A percentile compares a stretch with the other conserved stretches of the same genome.
phyloP scores from a whole-genome alignment of 176 grass and related monocot species.

The Dendrocalamus sinicus region DNA sequence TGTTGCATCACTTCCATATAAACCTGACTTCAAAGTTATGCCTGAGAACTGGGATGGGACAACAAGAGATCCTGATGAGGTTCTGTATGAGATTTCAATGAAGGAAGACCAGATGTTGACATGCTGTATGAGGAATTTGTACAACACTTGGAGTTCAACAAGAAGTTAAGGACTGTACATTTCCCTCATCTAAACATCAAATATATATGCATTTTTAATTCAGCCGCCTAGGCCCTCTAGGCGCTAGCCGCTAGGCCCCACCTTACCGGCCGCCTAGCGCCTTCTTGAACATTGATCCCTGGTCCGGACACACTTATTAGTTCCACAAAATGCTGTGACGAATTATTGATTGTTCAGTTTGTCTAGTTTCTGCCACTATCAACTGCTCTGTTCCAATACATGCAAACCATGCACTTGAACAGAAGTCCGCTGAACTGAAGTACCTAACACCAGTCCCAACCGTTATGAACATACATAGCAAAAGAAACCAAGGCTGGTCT shows the following conservation, averaged over 20 bases:
- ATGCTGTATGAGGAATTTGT: slow-evolving; percentile 91
- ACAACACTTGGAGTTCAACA: slow-evolving; percentile 86
- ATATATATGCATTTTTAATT: too few species aligned
- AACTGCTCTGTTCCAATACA: neutral
- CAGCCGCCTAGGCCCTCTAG: too few species aligned
- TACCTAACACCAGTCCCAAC: neutral
- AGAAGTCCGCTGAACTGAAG: neutral
- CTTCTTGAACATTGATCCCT: too few species aligned
- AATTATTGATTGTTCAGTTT: neutral
- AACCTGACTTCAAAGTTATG: slow-evolving; percentile 99
- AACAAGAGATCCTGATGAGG: slow-evolving; percentile 91
- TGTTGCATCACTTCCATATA: slow-evolving; percentile 92
- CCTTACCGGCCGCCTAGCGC: too few species aligned
- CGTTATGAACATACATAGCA: neutral
- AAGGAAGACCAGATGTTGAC: slow-evolving; percentile 79
- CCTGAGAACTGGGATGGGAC: slow-evolving; percentile 96
- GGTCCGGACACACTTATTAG: neutral
- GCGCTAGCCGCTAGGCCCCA: too few species aligned
- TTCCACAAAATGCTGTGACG: neutral
- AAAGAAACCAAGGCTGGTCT: neutral
- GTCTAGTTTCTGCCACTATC: neutral
- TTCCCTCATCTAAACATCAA: neutral
- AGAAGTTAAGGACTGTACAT: slow-evolving; percentile 60
- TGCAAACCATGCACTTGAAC: neutral
- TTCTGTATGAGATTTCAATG: slow-evolving; percentile 94